A percentile compares a stretch with the other conserved stretches of the same genome.
Conservation (phyloP, 2,329 filamentous ascomycete genomes). For the Cladosporium sp. region DNA sequence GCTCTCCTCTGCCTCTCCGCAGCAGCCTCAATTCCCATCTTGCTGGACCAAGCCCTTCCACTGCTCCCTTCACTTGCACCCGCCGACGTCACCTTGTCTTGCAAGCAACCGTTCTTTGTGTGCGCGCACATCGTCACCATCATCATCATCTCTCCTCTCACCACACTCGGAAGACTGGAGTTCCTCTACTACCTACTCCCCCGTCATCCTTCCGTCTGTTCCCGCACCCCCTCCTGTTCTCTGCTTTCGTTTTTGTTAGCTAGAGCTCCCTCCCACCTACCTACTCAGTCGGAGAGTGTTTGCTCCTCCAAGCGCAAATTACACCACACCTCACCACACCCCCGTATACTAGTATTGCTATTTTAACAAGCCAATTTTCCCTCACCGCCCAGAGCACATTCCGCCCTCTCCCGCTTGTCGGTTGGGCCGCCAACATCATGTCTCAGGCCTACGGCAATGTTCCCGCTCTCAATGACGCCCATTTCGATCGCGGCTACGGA, state of each 20-base stretch:
- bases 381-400: background rate
- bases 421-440: conserved; percentile 14
- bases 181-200: background rate
- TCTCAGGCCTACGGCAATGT: conserved; percentile 34
- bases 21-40: background rate
- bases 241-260: too few species aligned
- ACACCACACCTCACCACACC: too few species aligned
- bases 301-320: too few species aligned
- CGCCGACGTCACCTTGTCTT: background rate
- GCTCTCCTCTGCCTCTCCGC: background rate
- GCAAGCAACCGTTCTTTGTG: too few species aligned
- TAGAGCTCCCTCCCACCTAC: too few species aligned
- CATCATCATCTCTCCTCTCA: too few species aligned
- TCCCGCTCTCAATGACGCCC: conserved; percentile 35
- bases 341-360: too few species aligned
- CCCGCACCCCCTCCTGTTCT: background rate
- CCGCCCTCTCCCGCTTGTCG: background rate
- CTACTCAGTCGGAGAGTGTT: too few species aligned
- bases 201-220: background rate
- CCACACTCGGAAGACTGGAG: too few species aligned
- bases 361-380: too few species aligned
- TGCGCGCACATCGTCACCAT: too few species aligned
- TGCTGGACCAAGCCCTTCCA: too few species aligned
- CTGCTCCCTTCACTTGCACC: background rate
- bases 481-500: conserved; percentile 34